Percentiles rank a stretch among this genome's conserved stretches.
Evolutionary conservation across 495 filamentous ascomycete species (phyloP).

Genomic region (Podospora pseudoanserina): DNA sequence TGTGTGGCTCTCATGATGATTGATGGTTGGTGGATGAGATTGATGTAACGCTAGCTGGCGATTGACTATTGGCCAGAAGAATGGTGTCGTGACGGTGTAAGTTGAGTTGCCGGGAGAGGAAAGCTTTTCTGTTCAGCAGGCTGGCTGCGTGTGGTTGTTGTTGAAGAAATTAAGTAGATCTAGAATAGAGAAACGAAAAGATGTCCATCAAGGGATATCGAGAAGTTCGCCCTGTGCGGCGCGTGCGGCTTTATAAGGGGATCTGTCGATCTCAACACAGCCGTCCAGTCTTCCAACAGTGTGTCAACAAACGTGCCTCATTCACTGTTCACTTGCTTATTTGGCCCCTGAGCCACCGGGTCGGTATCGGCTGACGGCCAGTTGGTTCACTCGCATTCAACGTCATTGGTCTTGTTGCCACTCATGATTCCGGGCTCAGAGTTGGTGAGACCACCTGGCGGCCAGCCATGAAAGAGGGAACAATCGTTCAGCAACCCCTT

Average conservation of each 20-base stretch:
- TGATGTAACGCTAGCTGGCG: background rate
- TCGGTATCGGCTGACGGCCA: background rate
- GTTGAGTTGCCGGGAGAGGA: background rate
- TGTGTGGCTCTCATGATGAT: slow-evolving; percentile 12
- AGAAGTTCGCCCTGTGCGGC: background rate
- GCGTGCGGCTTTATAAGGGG: background rate
- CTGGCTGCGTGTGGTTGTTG: background rate
- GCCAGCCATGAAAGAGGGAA: slow-evolving; percentile 18
- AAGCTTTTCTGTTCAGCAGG: background rate
- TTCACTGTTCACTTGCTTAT: background rate
- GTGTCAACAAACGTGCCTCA: background rate
- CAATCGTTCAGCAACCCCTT: slow-evolving; percentile 6
- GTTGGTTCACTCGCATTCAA: background rate
- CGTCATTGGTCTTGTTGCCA: slow-evolving; percentile 1
- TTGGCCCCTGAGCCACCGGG: background rate
- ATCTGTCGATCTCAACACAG: background rate
- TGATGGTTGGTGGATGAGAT: background rate
- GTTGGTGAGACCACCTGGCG: slow-evolving; percentile 1
- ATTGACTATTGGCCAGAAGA: background rate
- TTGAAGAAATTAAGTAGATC: background rate
- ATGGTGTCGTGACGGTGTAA: background rate
- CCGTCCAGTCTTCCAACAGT: background rate
- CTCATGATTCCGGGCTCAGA: background rate
- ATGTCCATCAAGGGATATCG: background rate
- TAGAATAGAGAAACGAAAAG: background rate